Percentiles rank a stretch among this genome's conserved stretches.
phyloP scores from a whole-genome alignment of 2,329 filamentous ascomycete genomes.

The Alternaria viburni region DNA sequence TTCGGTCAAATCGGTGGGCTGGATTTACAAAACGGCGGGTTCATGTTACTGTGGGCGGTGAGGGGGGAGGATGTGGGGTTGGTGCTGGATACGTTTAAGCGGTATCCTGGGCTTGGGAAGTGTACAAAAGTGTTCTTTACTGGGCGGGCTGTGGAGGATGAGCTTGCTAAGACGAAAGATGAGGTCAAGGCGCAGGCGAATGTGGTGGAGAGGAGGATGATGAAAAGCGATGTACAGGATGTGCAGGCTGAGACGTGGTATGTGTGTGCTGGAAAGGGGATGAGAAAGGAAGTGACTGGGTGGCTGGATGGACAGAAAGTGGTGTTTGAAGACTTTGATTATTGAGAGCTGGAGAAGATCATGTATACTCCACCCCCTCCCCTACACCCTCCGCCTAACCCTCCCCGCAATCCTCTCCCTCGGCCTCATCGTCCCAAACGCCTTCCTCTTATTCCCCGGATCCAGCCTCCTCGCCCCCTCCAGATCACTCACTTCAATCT shows the following conservation, averaged over 20 bases:
- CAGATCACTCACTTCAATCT: conserved; percentile 4
- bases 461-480: background rate
- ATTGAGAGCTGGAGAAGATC: conserved; percentile 3
- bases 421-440: conserved; percentile 12
- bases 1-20: conserved; percentile 66
- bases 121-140: conserved; percentile 71
- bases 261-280: conserved; percentile 61
- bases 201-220: conserved; percentile 56
- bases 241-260: conserved; percentile 60
- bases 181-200: conserved; percentile 44
- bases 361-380: background rate
- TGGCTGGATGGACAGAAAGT: conserved; percentile 58
- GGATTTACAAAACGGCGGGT: conserved; percentile 15
- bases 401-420: conserved; percentile 4
- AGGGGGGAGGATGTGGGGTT: conserved; percentile 66
- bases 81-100: conserved; percentile 64
- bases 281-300: conserved; percentile 57
- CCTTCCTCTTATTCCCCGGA: background rate
- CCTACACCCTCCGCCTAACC: background rate
- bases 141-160: conserved; percentile 37
- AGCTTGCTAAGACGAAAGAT: conserved; percentile 32
- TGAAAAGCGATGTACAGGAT: conserved; percentile 50
- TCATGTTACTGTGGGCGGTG: conserved; percentile 74
- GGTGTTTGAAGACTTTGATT: conserved; percentile 60
- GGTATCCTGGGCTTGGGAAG: conserved; percentile 58